phyloP scores from a whole-genome alignment of 148 eudicot genomes.

The Amaranthus cruentus region DNA sequence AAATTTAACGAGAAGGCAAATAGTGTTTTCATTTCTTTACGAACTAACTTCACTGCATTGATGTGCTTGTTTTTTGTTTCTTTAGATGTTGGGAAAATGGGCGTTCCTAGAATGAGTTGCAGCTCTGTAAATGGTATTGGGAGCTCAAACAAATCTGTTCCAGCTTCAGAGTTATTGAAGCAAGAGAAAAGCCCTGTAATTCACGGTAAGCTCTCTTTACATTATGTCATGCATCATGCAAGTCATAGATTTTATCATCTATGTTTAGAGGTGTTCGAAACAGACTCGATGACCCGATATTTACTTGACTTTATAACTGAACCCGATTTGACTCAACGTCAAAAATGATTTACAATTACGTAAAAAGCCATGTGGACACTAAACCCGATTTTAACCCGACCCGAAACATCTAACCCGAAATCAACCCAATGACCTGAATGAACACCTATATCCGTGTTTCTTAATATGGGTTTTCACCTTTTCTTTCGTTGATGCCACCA shows the following conservation, averaged over 20 bases:
- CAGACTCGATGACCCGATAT: no score
- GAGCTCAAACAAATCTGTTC: constrained; percentile 41
- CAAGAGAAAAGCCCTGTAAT: constrained; percentile 39
- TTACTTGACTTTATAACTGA: no score
- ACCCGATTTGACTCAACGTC: no score
- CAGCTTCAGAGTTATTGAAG: constrained; percentile 41
- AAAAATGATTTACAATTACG: no score
- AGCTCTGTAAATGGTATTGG: constrained; percentile 35
- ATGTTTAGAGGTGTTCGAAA: no score
- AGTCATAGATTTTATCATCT: not conserved
- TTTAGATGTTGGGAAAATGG: constrained; percentile 55
- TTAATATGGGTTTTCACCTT: not conserved
- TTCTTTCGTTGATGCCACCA: not conserved
- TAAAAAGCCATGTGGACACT: no score
- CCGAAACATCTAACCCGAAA: no score
- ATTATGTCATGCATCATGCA: not conserved
- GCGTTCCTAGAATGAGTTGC: constrained; percentile 32
- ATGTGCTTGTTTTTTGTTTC: constrained; percentile 33
- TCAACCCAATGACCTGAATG: no score
- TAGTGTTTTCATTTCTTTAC: not conserved
- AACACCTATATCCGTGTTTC: no score
- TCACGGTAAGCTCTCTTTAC: constrained; percentile 46
- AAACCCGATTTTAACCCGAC: no score
- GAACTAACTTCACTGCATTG: constrained; percentile 20
- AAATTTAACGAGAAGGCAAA: no score